Evolutionary conservation across 345 rosid species (phyloP), one percentile per base, ranked within the genome.

Genomic region (Aurinia saxatilis): DNA sequence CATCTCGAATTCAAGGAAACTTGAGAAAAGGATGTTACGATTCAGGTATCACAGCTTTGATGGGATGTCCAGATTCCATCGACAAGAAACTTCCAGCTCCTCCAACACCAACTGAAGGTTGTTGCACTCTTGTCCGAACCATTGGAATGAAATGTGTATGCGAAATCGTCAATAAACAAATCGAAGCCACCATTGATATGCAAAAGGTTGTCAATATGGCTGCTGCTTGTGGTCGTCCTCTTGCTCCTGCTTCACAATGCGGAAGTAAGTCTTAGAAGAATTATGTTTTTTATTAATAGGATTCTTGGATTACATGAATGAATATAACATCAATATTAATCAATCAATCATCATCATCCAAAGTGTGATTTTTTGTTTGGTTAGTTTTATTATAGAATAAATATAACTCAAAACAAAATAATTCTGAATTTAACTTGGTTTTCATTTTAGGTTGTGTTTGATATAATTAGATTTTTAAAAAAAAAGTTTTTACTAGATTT

Each of bases 151-250:
- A 50, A 29, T 63, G 68, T 6, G 33, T 63, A 3, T 51, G 68
- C 3, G 58, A 40, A 63, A 9, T 51, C 50, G 11, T 63, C 14
- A 39, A 9, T n/a, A 63, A 63, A 14, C 1, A 0, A 39, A 18
- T 51, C 10, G 59, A 51, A 51, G 29, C 33, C 7, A 0, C 15
- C 50, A 51, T 63, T 40, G 68, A 63, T 40, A 51, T 63, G 60
- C 59, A 51, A 30, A 63, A 63, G 68, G 50, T 63, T 7, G 68
- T 63, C 38, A 63, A 63, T 2, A 21, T 63, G 3, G 60, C 68
- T 2, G 40, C 68, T n/a, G 42, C 41, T 63, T 63, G 68, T 51
- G 60, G 68, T 16, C 60, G 25, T 30, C 68, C 60, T 5, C 68
- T 63, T 63, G 42, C 25, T 63, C 59, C 50, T 50, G 41, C 31